These are phyloP conservation scores for Aegilops bicornis DNA, from an alignment of 176 grass and related monocot species.

Conservation along the genomic window DNA sequence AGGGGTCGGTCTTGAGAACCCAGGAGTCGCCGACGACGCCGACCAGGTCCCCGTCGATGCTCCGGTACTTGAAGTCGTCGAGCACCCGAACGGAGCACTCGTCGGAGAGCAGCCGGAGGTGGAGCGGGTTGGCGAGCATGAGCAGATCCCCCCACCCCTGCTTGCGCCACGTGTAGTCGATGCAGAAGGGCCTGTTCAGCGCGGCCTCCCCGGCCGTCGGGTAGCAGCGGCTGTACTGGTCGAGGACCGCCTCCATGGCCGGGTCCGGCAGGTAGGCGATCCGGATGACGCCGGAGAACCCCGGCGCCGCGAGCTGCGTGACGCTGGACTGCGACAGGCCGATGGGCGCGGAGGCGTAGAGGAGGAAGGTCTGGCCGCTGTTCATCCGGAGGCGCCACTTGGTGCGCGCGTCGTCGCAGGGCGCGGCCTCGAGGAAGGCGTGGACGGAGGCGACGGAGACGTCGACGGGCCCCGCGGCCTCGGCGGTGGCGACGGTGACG, in stretches of 20 bases:
- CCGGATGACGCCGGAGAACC: slow-evolving; percentile 57
- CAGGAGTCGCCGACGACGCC: slow-evolving; percentile 81
- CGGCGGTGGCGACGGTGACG: slow-evolving; percentile 61
- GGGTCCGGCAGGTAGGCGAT: slow-evolving; percentile 65
- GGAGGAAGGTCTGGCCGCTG: slow-evolving; percentile 88
- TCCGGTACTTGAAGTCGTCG: slow-evolving; percentile 73
- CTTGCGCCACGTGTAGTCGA: slow-evolving; percentile 87
- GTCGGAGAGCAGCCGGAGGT: slow-evolving; percentile 64
- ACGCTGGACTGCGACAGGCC: slow-evolving; percentile 35
- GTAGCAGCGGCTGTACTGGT: slow-evolving; percentile 74
- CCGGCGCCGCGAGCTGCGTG: slow-evolving; percentile 50
- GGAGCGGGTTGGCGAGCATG: slow-evolving; percentile 87
- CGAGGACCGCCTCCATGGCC: slow-evolving; percentile 61
- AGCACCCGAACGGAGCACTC: slow-evolving; percentile 41
- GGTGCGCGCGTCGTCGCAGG: slow-evolving; percentile 44
- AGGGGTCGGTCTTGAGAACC: slow-evolving; percentile 52
- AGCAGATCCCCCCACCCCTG: slow-evolving; percentile 71
- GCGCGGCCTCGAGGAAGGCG: slow-evolving; percentile 59
- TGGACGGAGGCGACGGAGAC: slow-evolving; percentile 73
- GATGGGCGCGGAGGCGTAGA: slow-evolving; percentile 74
- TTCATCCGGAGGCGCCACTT: slow-evolving; percentile 81
- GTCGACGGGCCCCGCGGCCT: slow-evolving; percentile 26
- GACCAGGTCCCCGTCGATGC: slow-evolving; percentile 93
- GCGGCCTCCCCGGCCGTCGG: slow-evolving; percentile 67
- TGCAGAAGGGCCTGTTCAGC: slow-evolving; percentile 51